Percentiles rank a stretch among this genome's conserved stretches.
phyloP scores from a whole-genome alignment of 2,329 filamentous ascomycete species.

The Fusarium temperatum region DNA sequence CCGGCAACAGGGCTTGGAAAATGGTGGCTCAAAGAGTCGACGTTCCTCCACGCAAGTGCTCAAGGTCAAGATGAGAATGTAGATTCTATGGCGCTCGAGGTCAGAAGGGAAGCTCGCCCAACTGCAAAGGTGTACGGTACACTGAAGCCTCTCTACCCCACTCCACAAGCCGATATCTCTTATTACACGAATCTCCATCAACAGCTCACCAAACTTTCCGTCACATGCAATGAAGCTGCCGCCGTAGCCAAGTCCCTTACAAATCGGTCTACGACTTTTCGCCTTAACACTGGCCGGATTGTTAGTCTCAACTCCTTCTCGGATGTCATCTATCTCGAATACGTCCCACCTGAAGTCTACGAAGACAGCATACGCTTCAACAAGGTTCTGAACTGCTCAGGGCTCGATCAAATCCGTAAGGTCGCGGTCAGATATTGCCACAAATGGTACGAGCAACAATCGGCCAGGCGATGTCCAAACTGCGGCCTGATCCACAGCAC shows the following conservation, averaged over 20 bases:
- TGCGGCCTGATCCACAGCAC: constrained; percentile 48
- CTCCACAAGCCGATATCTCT: constrained; percentile 46
- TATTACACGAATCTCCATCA: constrained; percentile 44
- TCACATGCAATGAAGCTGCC: constrained; percentile 43
- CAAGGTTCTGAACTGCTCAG: constrained; percentile 40
- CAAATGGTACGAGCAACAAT: constrained; percentile 50
- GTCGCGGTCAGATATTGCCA: constrained; percentile 55
- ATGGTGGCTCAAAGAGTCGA: constrained; percentile 35
- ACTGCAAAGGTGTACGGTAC: constrained; percentile 22
- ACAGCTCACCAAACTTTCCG: constrained; percentile 40
- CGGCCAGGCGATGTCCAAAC: constrained; percentile 40
- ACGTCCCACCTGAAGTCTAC: constrained; percentile 44
- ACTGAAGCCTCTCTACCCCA: constrained; percentile 41
- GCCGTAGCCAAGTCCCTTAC: constrained; percentile 33
- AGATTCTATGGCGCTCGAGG: constrained; percentile 38
- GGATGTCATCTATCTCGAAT: constrained; percentile 49
- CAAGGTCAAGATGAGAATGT: constrained; percentile 25
- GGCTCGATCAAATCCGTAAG: constrained; percentile 48
- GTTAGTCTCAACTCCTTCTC: constrained; percentile 43
- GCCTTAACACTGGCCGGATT: constrained; percentile 40
- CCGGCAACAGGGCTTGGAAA: constrained; percentile 18
- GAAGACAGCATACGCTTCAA: constrained; percentile 41
- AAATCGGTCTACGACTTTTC: constrained; percentile 36
- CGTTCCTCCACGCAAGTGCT: neutral
- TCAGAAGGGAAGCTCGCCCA: constrained; percentile 36